Base-by-base conservation (phyloP, 2,329 filamentous ascomycete genomes). In the Pseudovirgaria hyperparasitica region DNA sequence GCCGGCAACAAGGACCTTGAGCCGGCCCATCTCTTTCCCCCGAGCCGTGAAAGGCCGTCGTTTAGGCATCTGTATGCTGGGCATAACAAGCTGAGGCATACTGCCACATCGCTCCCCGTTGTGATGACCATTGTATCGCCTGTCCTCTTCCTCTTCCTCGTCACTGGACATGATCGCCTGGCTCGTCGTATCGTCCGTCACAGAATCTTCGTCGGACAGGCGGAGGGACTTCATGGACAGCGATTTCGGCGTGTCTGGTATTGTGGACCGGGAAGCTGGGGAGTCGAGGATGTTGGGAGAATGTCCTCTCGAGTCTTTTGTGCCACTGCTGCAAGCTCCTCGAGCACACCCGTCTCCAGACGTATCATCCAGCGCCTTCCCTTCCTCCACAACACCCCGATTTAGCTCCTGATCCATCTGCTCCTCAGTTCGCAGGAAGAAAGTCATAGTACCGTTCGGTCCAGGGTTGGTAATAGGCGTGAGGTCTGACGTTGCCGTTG, bases 1-100 rank as follows among this genome's bases (percentile, higher is more conserved):
- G 16, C 90, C 90, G 27, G 84, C 79, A 29, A 96, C 64, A 37
- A 96, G 63, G n/a, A 96, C 62, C 58, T 92, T 96, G 29, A 96
- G 63, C 41, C 82, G 76, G 2, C 87, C 87, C 50, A 96, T 70
- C 18, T 67, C 68, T 57, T 79, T 87, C 10, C 90, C 90, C 24
- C 70, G 70, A n/a, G 80, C 73, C 0, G 90, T 94, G 51, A 96
- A 96, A 0, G 86, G 86, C 27, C 85, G 70, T 26, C 90, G 74
- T 34, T 73, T 80, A 4, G 90, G 87, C 71, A 98, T 90, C 35
- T 72, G 76, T 43, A 98, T 77, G 46, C 85, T 93, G 5, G 90
- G 90, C 90, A 98, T 98, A 33, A 98, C 82, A n/a, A 98, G 67
- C 52, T 96, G 86, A 14, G 79, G 78, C 21, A 58, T 50, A 36